Evolutionary conservation across 495 filamentous ascomycete species (phyloP), one percentile per base, ranked within the genome.

Genomic region (Aspergillus incahuasiensis): DNA sequence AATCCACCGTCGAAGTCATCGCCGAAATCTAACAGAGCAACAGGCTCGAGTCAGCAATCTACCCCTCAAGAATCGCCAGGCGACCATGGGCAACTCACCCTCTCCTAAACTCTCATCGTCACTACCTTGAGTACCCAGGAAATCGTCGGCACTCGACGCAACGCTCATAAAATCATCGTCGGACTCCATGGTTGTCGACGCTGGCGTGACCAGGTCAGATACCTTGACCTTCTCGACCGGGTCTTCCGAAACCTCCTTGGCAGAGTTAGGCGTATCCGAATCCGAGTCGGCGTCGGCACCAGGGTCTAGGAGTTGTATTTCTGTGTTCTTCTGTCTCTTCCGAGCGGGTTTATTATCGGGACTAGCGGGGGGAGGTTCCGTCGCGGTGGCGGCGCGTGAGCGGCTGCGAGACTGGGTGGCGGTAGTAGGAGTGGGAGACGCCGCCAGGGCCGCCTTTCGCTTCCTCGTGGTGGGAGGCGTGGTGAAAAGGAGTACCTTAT

Each of bases 121-220:
- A 64, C 85, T 91, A 24, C 89, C 89, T 59, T 90, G 75, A 15
- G 66, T 72, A 34, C 72, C 79, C 22, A 76, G 79, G 47, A 92
- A 85, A 48, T 83, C 82, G 65, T 90, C 90, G 47, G 87, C 84
- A 66, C 88, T 95, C 15, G 89, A 92, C 60, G 85, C 78, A 55
- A 86, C 85, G 49, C 89, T 95, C 81, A 95, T 89, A 67, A 92
- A 91, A 59, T 97, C 94, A 68, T 97, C 92, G 60, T 97, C 94
- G 12, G 94, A 96, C 67, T 96, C 92, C 94, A 97, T 97, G 57
- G 73, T 76, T 56, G 74, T 76, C 0, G 73, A 72, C n/a, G 72
- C 68, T 25, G 77, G 74, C 16, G 76, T 84, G 62, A 73, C 73
- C 45, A 76, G 52, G 30, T 66, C 59, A 19, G 53, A 55, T 30